Evolutionary conservation across 176 grass and related monocot genomes (phyloP), one percentile per base, ranked within the genome.

Genomic region (Aegilops speltoides): DNA sequence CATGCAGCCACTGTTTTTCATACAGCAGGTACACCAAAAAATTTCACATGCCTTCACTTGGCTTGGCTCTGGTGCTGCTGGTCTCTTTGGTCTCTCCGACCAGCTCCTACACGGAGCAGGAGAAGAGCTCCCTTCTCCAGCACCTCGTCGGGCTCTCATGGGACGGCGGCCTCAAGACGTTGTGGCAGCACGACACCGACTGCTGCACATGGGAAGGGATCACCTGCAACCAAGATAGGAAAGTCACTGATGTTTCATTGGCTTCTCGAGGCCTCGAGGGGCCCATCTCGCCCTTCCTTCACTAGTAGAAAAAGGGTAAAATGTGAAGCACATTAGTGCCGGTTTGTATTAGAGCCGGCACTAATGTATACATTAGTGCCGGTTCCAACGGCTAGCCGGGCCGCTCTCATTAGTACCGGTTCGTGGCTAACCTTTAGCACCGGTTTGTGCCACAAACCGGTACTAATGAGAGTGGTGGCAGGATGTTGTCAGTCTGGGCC

Each of bases 121-220:
- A 77, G 10, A 77, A 23, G 74, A 23, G 41, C 50, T 78, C 71
- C 38, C 52, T 78, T 29, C 71, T 64, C 28, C 61, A 72, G 52
- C 46, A 78, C 34, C 23, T 78, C 54, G 1, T 56, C 8, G 71
- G 41, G 16, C 56, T 85, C 34, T 77, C 56, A 5, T 15, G 0
- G 11, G 25, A 13, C 17, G 16, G 31, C 3, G 48, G 46, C 65
- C 80, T 83, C 20, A 19, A 12, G 8, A 1, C 4, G 4, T 33
- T n/a, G 17, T 85, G 83, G 81, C 36, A 4, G 66, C 64, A 12
- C 6, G 28, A 33, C 72, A n/a, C 83, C 0, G 22, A 78, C 41
- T 85, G 72, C 54, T 85, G 83, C 61, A 6, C 5, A 29, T 85
- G 83, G 83, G 74, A 85, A 29, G 83, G 83, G 34, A 85, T 85